These are phyloP conservation scores for Bruguiera parviflora DNA, from an alignment of 345 rosid species.

Conservation along the genomic window DNA sequence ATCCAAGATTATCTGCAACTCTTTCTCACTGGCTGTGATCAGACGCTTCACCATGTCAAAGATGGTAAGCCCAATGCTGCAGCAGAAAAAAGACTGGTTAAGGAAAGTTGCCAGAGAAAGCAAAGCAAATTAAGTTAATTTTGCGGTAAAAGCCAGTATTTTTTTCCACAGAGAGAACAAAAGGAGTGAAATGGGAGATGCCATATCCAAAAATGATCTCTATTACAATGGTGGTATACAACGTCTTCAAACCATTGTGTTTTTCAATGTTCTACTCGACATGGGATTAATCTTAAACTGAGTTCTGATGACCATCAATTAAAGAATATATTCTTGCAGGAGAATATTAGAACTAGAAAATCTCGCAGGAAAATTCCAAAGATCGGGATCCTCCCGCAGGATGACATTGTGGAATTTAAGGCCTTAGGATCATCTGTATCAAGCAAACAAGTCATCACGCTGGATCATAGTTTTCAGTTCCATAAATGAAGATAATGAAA, in stretches of 20 bases:
- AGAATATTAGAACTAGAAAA: not conserved
- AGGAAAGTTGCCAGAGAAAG: slow-evolving; percentile 1
- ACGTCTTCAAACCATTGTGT: no score
- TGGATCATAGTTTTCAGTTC: not conserved
- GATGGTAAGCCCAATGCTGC: slow-evolving; percentile 93
- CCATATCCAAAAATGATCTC: no score
- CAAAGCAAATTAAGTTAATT: not conserved
- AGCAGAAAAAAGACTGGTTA: slow-evolving; percentile 3
- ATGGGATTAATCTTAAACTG: no score
- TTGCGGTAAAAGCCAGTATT: not conserved
- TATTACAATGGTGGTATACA: no score
- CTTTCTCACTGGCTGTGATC: slow-evolving; percentile 66
- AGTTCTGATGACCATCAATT: not conserved
- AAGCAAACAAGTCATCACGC: no score
- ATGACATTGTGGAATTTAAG: no score
- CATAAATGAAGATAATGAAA: not conserved
- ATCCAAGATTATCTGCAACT: slow-evolving; percentile 64
- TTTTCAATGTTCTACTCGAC: no score
- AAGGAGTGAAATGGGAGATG: no score
- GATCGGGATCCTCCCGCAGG: no score
- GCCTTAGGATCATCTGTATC: no score
- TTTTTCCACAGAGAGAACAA: no score
- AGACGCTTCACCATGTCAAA: slow-evolving; percentile 82
- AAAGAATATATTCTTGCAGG: not conserved
- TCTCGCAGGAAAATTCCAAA: not conserved